Evolutionary conservation across 1,284 basidiomycete species (phyloP).

Genomic region (Cutaneotrichosporon sp.): DNA sequence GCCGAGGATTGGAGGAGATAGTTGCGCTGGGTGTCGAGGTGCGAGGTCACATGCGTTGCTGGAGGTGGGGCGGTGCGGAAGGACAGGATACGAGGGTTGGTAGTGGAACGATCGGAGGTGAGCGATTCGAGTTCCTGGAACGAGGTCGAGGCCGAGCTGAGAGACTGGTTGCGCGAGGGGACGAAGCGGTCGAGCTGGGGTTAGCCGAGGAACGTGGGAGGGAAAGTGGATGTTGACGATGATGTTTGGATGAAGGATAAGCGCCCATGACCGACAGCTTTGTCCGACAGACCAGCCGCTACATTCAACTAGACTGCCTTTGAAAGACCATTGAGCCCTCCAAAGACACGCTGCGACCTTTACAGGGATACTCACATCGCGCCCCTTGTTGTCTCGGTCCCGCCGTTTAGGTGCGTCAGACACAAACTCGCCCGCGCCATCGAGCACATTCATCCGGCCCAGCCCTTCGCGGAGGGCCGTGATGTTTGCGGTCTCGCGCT

Average conservation of each 20-base stretch:
- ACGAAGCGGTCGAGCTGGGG: slow-evolving; percentile 52
- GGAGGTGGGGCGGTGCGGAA: slow-evolving; percentile 50
- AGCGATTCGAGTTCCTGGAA: slow-evolving; percentile 14
- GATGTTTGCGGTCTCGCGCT: slow-evolving; percentile 23
- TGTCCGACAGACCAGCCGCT: no score
- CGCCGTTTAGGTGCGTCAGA: slow-evolving; percentile 12
- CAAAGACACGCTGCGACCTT: no score
- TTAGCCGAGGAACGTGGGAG: background rate
- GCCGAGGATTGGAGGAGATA: slow-evolving; percentile 43
- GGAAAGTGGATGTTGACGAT: no score
- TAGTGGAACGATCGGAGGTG: no score
- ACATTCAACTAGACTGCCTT: no score
- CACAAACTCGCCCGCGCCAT: slow-evolving; percentile 28
- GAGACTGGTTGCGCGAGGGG: slow-evolving; percentile 43
- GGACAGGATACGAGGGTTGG: slow-evolving; percentile 47
- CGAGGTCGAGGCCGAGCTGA: slow-evolving; percentile 33
- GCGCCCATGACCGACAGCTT: no score
- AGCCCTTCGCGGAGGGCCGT: slow-evolving; percentile 42
- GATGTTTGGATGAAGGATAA: no score
- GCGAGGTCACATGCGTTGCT: slow-evolving; percentile 47
- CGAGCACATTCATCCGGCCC: slow-evolving; percentile 46
- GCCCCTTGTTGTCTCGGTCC: slow-evolving; percentile 17
- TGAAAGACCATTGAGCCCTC: no score
- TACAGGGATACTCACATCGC: slow-evolving; percentile 1
- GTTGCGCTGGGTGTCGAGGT: slow-evolving; percentile 48